Base-by-base conservation (phyloP, 345 rosid genomes). In the Conringia planisiliqua region DNA sequence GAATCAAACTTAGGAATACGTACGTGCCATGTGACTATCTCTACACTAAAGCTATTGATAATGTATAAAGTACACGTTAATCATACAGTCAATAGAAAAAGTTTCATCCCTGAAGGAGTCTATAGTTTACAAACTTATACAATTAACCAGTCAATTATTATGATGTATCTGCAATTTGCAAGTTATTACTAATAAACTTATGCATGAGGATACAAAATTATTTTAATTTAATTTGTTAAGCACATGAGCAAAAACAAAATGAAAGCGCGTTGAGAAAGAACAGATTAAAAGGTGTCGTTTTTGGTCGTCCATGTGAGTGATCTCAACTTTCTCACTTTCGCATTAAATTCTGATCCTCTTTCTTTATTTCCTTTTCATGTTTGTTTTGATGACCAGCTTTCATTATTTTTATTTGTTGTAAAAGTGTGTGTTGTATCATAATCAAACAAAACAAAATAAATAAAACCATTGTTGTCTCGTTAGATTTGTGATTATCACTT, bases 221-320 rank as follows among this genome's bases (percentile, higher is more conserved):
- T 24, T 40, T 27, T 1, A 64, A 6, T 20, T 22, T 7, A 35
- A 20, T 77, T 29, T 9, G 30, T 0, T n/a, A 20, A 58, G 66
- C 72, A 63, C 52, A 70, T 70, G 62, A 58, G 17, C 39, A 47
- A 57, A 47, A 43, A 51, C 3, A 2, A 69, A 51, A 54, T 30
- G 47, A 32, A 77, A 71, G 63, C 81, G 77, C 81, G 81, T 71
- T 11, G 62, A 65, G 24, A 70, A 70, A 43, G 17, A 58, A 52
- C 42, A 29, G 7, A 33, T 67, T 29, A n/a, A 30, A 57, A 65
- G 22, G 57, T 71, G 68, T 65, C 64, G 48, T 36, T 58, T 54
- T 77, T 71, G 63, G 66, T 62, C 43, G 52, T 62, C 74, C 86
- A 80, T 78, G 84, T 81, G 86, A 82, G 62, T 52, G 66, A 36